Evolutionary conservation across 2,329 filamentous ascomycete genomes (phyloP).

Genomic region (Bipolaris oryzae): DNA sequence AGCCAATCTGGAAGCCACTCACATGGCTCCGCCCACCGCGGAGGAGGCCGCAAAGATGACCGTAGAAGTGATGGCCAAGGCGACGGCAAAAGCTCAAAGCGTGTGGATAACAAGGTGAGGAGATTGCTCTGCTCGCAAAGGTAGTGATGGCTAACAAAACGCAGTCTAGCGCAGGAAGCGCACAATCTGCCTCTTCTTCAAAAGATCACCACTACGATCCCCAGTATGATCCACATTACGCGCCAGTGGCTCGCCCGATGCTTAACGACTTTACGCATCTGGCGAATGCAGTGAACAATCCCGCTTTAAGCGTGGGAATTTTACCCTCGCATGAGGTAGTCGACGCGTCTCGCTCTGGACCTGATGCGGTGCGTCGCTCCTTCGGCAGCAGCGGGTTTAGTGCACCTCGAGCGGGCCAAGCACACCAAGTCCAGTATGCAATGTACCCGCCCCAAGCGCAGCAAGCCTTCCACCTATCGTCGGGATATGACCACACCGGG

Average conservation of each 20-base stretch:
- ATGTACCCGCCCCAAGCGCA: background rate
- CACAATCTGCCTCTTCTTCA: background rate
- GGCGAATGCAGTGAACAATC: too few species aligned
- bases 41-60: background rate
- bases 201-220: background rate
- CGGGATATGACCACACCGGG: background rate
- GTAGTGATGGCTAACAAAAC: background rate
- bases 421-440: background rate
- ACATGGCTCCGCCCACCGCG: background rate
- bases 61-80: background rate
- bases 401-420: background rate
- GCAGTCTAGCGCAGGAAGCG: background rate
- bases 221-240: background rate
- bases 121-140: too few species aligned
- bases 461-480: background rate
- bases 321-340: background rate
- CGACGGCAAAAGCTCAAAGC: background rate
- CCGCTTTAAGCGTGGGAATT: background rate
- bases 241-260: background rate
- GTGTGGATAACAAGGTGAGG: background rate
- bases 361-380: background rate
- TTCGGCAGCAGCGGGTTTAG: background rate
- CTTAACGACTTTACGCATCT: background rate
- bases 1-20: background rate
- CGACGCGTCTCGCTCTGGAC: background rate